Base-by-base conservation (phyloP, 2,329 filamentous ascomycete genomes). In the Lasiodiplodia citricola region DNA sequence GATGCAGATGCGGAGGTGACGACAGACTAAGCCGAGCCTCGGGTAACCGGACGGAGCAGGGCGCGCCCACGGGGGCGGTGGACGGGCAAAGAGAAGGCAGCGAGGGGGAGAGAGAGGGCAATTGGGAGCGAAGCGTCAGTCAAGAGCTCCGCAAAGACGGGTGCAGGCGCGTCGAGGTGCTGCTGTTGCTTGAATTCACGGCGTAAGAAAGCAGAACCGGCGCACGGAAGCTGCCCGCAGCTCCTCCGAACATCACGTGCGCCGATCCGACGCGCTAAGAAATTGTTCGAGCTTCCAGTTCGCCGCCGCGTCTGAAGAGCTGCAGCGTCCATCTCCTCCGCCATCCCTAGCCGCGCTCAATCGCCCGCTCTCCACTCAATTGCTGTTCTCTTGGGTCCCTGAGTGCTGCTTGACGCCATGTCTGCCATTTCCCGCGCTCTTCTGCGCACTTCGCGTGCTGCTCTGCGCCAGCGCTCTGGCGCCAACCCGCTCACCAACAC, bases 391-490 rank as follows among this genome's bases (percentile, higher is more conserved):
- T 50, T 28, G 44, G 60, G 31, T 25, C 38, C 73, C 31, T 47
- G 21, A 50, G 31, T 66, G 60, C 28, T 23, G 37, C 51, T 10
- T 11, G 35, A 38, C 85, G 91, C 81, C 78, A 97, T 96, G 92
- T 90, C 93, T 82, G 87, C 88, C 79, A 89, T 96, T 79, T 88
- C 93, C 80, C 90, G 93, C 83, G 91, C 93, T 76, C 90, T 97
- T 77, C 82, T 96, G 83, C 92, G 92, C 85, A 92, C 93, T 74
- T 91, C 92, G 81, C 91, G 93, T 78, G 86, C 88, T 75, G 90
- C 92, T 75, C 85, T 96, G 78, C 86, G 88, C 81, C 87, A 89
- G 80, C 89, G 75, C 70, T 73, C 86, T 80, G 85, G 87, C 75
- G 83, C 88, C 79, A 95, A 92, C 84, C 92, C 94, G 66, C 86